phyloP scores from a whole-genome alignment of 768 basidiomycete species.

The Kwoniella europaea region DNA sequence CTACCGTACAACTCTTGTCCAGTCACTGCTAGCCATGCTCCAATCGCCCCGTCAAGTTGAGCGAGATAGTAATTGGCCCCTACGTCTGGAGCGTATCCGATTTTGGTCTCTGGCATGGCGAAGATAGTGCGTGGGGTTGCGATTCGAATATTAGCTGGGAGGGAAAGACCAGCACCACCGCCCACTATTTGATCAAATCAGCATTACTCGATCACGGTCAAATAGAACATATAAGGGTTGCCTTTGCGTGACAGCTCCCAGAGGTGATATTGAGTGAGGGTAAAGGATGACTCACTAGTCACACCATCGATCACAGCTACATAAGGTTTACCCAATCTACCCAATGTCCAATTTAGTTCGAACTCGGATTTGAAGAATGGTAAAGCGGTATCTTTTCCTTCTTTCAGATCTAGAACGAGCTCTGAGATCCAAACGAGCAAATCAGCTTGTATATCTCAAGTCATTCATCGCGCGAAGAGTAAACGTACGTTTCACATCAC shows the following conservation, averaged over 20 bases:
- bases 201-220: too few species aligned
- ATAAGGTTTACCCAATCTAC: conserved; percentile 81
- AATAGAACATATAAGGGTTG: too few species aligned
- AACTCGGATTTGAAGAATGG: conserved; percentile 88
- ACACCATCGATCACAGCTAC: conserved; percentile 87
- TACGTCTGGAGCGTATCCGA: conserved; percentile 75
- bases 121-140: conserved; percentile 90
- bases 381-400: conserved; percentile 57
- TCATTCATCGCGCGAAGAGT: too few species aligned
- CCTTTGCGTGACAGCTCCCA: too few species aligned
- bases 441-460: neutral
- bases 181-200: conserved; percentile 69
- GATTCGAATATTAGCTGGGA: conserved; percentile 83
- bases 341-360: conserved; percentile 52
- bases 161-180: conserved; percentile 86
- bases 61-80: conserved; percentile 89
- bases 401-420: conserved; percentile 43
- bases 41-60: conserved; percentile 85
- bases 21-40: conserved; percentile 91
- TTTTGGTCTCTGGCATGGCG: conserved; percentile 88
- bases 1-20: conserved; percentile 73
- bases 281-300: conserved; percentile 58
- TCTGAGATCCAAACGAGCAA: conserved; percentile 21
- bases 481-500: conserved; percentile 83
- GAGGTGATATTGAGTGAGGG: too few species aligned